phyloP scores from a whole-genome alignment of 352 stramenopile species.

The Phytopythium montanum region DNA sequence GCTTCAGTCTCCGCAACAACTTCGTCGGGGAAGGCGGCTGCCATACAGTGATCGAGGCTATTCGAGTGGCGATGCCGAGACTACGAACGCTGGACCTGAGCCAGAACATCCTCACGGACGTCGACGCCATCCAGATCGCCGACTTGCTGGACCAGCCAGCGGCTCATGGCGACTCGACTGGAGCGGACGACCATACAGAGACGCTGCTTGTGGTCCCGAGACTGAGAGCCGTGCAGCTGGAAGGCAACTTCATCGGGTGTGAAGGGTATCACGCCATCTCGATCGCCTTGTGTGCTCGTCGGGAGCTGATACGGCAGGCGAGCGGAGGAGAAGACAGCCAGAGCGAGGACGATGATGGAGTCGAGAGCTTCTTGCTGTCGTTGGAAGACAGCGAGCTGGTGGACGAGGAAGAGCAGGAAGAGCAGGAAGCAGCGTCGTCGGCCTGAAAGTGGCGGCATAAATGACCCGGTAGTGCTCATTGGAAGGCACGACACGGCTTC shows the following conservation, averaged over 20 bases:
- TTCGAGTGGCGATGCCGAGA: slow-evolving; percentile 16
- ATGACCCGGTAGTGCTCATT: not conserved
- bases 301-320: slow-evolving; percentile 9
- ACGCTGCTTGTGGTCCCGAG: slow-evolving; percentile 10
- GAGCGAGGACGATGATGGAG: not conserved
- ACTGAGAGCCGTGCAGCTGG: slow-evolving; percentile 30
- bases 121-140: slow-evolving; percentile 39
- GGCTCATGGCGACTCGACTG: not conserved
- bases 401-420: not conserved
- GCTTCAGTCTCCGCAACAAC: slow-evolving; percentile 49
- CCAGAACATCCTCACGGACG: slow-evolving; percentile 61
- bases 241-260: slow-evolving; percentile 69
- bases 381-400: slow-evolving; percentile 1
- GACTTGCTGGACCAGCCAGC: slow-evolving; percentile 27
- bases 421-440: not conserved
- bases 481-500: not conserved
- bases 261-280: slow-evolving; percentile 57
- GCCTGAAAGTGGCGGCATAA: not conserved
- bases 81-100: slow-evolving; percentile 39
- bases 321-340: slow-evolving; percentile 8
- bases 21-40: slow-evolving; percentile 59
- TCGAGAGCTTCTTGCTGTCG: not conserved
- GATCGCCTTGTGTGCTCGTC: slow-evolving; percentile 31
- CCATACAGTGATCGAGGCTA: slow-evolving; percentile 22
- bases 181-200: slow-evolving; percentile 7